Evolutionary conservation across 2,329 filamentous ascomycete species (phyloP), one percentile per base, ranked within the genome.

Genomic region (Madurella fahalii): DNA sequence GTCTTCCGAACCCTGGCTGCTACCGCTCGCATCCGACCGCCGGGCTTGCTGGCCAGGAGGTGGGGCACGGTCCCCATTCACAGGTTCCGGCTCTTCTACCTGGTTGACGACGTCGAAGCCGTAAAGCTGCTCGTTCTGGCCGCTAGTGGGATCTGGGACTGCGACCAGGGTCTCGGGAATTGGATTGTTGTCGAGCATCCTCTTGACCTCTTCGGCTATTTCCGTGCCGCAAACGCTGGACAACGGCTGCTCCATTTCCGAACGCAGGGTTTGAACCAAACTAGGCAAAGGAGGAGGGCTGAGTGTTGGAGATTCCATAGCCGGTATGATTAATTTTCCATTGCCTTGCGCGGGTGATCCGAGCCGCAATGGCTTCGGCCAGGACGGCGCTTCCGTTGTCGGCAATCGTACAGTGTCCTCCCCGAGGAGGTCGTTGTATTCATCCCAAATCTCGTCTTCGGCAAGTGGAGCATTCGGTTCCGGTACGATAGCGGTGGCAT

Each of bases 361-460:
- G 12, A 82, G 74, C 58, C 81, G 76, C 64, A 85, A 81, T 18
- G 83, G 77, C 52, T 76, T 67, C 0, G 57, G 57, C 54, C 47
- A 54, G 1, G 83, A 84, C 0, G 81, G 83, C 1, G 77, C 79
- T 5, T 78, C 73, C 1, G 82, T 83, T 1, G 72, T 71, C 2
- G 77, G 77, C 1, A 71, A 71, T 58, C 74, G 73, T 32, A 65
- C 54, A 1, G 68, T 67, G 9, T 77, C 78, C 11, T 89, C 85
- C 50, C 89, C 88, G 51, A 96, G 81, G 12, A 96, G 74, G 63
- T 96, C 93, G 61, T 97, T 86, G 66, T 95, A 96, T 70, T 95
- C 93, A 49, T 92, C 86, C 93, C 93, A 97, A 1, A 96, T 81
- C 66, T 96, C 93, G 63, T 96, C 93, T 61, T 95, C 89, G 1